These are phyloP conservation scores for Sporothrix mexicana DNA, from an alignment of 2,329 filamentous ascomycete genomes.

Conservation along the genomic window DNA sequence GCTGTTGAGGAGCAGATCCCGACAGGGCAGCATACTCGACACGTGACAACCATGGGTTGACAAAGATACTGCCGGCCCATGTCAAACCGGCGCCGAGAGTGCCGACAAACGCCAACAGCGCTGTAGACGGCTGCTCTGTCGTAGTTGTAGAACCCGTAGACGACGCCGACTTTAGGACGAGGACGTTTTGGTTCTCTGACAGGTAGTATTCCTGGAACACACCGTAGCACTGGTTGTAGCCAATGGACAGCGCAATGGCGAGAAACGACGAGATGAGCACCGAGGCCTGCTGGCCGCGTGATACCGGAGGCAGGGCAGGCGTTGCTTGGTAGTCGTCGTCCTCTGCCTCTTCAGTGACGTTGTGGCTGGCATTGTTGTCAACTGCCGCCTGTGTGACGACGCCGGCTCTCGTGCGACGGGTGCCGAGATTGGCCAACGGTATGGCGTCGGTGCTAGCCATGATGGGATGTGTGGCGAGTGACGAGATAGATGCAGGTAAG, in stretches of 20 bases:
- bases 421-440: slow-evolving; percentile 17
- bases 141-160: not conserved
- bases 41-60: slow-evolving; percentile 55
- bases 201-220: slow-evolving; percentile 58
- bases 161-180: slow-evolving; percentile 41
- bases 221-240: slow-evolving; percentile 57
- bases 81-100: slow-evolving; percentile 56
- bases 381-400: slow-evolving; percentile 7
- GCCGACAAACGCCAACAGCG: slow-evolving; percentile 55
- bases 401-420: slow-evolving; percentile 29
- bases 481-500: too few species aligned
- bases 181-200: slow-evolving; percentile 49
- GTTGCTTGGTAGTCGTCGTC: slow-evolving; percentile 32
- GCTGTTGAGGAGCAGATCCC: not conserved
- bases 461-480: not conserved
- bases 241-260: slow-evolving; percentile 54
- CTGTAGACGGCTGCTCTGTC: slow-evolving; percentile 44
- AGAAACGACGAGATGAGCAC: slow-evolving; percentile 53
- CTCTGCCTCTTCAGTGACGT: not conserved
- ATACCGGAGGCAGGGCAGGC: slow-evolving; percentile 44
- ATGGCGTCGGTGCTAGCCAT: slow-evolving; percentile 25
- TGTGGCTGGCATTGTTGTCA: not conserved
- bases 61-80: slow-evolving; percentile 56
- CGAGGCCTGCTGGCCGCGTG: slow-evolving; percentile 50
- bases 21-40: slow-evolving; percentile 43